phyloP scores from a whole-genome alignment of 2,329 filamentous ascomycete genomes.

The Aciculosporium take region DNA sequence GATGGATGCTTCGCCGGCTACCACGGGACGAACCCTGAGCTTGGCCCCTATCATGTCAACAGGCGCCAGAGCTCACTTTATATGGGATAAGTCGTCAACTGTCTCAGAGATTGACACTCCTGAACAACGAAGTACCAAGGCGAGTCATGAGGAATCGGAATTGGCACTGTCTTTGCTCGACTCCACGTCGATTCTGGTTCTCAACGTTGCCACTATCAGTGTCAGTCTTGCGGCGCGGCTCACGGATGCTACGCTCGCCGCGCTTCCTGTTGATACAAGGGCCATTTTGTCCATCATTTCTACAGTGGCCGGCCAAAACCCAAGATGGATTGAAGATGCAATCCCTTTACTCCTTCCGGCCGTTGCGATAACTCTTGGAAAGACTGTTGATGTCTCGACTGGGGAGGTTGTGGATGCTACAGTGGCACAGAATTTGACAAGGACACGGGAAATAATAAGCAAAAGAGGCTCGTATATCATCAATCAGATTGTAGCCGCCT shows the following conservation, averaged over 20 bases:
- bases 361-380: constrained; percentile 9
- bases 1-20: neutral
- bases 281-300: constrained; percentile 9
- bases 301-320: constrained; percentile 8
- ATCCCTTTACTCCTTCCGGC: constrained; percentile 14
- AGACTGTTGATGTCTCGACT: constrained; percentile 2
- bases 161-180: constrained; percentile 8
- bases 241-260: constrained; percentile 10
- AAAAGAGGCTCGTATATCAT: constrained; percentile 10
- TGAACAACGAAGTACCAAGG: neutral
- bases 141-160: neutral
- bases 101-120: neutral
- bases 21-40: neutral
- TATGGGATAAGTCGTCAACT: neutral
- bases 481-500: constrained; percentile 9
- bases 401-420: neutral
- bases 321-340: constrained; percentile 5
- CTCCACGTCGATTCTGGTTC: constrained; percentile 9
- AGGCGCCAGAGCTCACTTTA: neutral
- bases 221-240: constrained; percentile 10
- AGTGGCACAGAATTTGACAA: constrained; percentile 4
- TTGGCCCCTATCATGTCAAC: neutral
- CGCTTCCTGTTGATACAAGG: constrained; percentile 9
- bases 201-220: constrained; percentile 9
- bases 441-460: constrained; percentile 9